phyloP scores from a whole-genome alignment of 2,329 filamentous ascomycete genomes.

The Botrytis fragariae region DNA sequence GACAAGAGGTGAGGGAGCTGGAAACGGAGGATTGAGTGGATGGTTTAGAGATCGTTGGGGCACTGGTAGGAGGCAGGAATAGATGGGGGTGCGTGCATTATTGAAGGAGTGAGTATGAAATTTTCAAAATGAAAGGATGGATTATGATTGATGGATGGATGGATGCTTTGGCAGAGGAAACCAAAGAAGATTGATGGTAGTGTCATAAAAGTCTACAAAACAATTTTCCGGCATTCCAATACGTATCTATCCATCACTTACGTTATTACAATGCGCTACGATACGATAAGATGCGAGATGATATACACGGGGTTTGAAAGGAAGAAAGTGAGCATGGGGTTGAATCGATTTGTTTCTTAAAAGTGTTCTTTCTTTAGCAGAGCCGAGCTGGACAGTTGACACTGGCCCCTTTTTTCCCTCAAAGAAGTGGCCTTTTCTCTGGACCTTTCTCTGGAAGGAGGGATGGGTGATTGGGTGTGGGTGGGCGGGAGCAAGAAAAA shows the following conservation, averaged over 20 bases:
- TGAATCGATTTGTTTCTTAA: not conserved
- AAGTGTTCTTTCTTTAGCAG: not conserved
- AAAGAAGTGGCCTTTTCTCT: not conserved
- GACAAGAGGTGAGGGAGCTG: slow-evolving; percentile 15
- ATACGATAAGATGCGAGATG: not conserved
- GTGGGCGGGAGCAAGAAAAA: not conserved
- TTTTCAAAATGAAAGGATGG: not conserved
- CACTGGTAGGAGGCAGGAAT: slow-evolving; percentile 8
- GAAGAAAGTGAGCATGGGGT: not conserved
- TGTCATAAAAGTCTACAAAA: not conserved
- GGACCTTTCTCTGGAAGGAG: not conserved
- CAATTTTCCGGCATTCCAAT: not conserved
- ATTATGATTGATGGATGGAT: not conserved
- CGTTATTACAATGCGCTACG: not conserved
- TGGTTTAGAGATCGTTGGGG: slow-evolving; percentile 34
- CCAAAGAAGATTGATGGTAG: not conserved
- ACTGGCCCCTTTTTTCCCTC: not conserved
- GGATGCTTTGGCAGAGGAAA: no score
- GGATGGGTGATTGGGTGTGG: no score
- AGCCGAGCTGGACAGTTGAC: not conserved
- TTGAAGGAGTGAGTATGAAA: not conserved
- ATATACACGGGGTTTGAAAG: not conserved
- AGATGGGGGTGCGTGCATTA: not conserved
- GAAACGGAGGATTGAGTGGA: slow-evolving; percentile 20
- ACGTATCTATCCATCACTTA: not conserved